These are phyloP conservation scores for Fraxinus sp. DNA, from an alignment of 305 asterid genomes.

Conservation along the genomic window DNA sequence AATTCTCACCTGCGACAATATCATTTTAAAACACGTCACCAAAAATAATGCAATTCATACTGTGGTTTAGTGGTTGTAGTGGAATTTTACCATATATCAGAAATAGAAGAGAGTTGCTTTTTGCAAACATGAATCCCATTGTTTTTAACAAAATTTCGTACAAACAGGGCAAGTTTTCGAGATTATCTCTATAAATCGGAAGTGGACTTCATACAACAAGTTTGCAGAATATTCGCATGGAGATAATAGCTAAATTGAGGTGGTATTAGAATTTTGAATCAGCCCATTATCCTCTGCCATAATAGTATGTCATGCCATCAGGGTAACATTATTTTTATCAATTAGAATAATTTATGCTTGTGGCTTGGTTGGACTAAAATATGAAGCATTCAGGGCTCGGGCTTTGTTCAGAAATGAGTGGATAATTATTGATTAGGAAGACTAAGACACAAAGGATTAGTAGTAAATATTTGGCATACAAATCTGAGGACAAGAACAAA, in stretches of 20 bases:
- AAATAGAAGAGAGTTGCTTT: not conserved
- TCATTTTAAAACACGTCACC: conserved; percentile 4
- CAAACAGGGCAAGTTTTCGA: not conserved
- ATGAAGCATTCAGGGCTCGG: not conserved
- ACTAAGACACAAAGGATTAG: not conserved
- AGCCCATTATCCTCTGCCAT: not conserved
- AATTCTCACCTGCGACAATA: conserved; percentile 69
- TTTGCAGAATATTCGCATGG: not conserved
- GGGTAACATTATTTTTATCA: not conserved
- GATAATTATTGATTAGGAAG: not conserved
- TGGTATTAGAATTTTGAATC: not conserved
- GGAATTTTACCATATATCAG: not conserved
- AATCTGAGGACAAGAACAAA: not conserved
- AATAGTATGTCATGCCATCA: not conserved
- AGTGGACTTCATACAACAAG: not conserved
- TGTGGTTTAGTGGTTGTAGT: not conserved
- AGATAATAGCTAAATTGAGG: not conserved
- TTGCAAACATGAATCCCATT: not conserved
- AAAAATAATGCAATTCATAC: not conserved
- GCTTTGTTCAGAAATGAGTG: not conserved
- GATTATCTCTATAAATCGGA: not conserved
- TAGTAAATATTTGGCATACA: not conserved
- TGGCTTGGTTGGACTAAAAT: not conserved
- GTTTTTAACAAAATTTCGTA: not conserved
- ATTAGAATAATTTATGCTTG: not conserved